These are phyloP conservation scores for Penicillium sp. DNA, from an alignment of 2,329 filamentous ascomycete genomes.

Conservation along the genomic window DNA sequence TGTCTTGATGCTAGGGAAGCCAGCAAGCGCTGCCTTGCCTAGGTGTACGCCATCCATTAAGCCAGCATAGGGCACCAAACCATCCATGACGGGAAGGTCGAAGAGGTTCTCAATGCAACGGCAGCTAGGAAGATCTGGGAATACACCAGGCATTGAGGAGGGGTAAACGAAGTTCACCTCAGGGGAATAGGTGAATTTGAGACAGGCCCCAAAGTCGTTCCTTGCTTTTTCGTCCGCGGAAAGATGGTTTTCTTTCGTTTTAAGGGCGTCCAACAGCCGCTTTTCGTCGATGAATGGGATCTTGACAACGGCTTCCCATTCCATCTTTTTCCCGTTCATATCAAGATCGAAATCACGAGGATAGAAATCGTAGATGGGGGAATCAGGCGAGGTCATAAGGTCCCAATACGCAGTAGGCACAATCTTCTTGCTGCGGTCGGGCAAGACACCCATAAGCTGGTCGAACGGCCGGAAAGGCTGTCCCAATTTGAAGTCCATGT, in stretches of 20 bases:
- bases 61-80: conserved; percentile 79
- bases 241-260: conserved; percentile 75
- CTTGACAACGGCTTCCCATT: conserved; percentile 98
- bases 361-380: conserved; percentile 97
- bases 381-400: conserved; percentile 86
- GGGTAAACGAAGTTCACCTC: conserved; percentile 79
- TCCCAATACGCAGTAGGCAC: conserved; percentile 84
- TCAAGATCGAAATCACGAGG: conserved; percentile 95
- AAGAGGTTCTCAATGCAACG: conserved; percentile 95
- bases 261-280: conserved; percentile 81
- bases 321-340: conserved; percentile 99
- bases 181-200: conserved; percentile 87
- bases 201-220: conserved; percentile 85
- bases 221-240: conserved; percentile 74
- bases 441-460: conserved; percentile 96
- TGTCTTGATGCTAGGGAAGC: conserved; percentile 87
- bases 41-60: conserved; percentile 81
- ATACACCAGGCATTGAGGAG: conserved; percentile 83
- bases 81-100: conserved; percentile 88
- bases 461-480: conserved; percentile 94
- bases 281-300: conserved; percentile 98
- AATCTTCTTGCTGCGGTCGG: conserved; percentile 95
- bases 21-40: conserved; percentile 79
- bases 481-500: conserved; percentile 89
- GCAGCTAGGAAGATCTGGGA: conserved; percentile 83